These are phyloP conservation scores for Yarrowia divulgata DNA, from an alignment of 805 yeast genomes.

Conservation along the genomic window DNA sequence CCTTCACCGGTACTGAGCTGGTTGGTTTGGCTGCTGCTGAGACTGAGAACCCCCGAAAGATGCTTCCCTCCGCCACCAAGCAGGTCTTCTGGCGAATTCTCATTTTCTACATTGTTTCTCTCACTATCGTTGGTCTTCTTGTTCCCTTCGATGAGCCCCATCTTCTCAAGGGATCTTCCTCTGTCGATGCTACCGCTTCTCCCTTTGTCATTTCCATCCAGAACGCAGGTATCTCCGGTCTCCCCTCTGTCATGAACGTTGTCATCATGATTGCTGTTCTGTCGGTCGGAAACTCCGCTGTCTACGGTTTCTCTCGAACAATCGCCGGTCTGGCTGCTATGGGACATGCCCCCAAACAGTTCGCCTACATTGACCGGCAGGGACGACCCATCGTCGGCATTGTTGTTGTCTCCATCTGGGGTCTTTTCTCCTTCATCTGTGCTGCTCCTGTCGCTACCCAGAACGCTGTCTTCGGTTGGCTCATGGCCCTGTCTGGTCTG, in stretches of 20 bases:
- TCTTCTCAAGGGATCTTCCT: constrained; percentile 56
- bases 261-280: constrained; percentile 72
- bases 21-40: constrained; percentile 82
- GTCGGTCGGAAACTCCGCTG: constrained; percentile 77
- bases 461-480: constrained; percentile 65
- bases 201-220: constrained; percentile 77
- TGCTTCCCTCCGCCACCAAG: constrained; percentile 76
- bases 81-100: constrained; percentile 85
- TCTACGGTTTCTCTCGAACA: constrained; percentile 73
- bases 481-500: constrained; percentile 73
- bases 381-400: constrained; percentile 84
- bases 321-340: constrained; percentile 71
- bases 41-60: constrained; percentile 67
- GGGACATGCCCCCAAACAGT: constrained; percentile 65
- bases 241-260: constrained; percentile 74
- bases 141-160: constrained; percentile 69
- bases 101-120: constrained; percentile 69
- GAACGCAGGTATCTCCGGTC: constrained; percentile 69
- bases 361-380: constrained; percentile 73
- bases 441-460: constrained; percentile 59
- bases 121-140: constrained; percentile 66
- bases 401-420: constrained; percentile 55
- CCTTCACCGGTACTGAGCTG: constrained; percentile 78
- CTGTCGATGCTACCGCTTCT: constrained; percentile 70
- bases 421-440: constrained; percentile 66